Percentiles rank a stretch among this genome's conserved stretches.
Conservation (phyloP, 2,329 filamentous ascomycete genomes). For the Incumbomyces delicatus region DNA sequence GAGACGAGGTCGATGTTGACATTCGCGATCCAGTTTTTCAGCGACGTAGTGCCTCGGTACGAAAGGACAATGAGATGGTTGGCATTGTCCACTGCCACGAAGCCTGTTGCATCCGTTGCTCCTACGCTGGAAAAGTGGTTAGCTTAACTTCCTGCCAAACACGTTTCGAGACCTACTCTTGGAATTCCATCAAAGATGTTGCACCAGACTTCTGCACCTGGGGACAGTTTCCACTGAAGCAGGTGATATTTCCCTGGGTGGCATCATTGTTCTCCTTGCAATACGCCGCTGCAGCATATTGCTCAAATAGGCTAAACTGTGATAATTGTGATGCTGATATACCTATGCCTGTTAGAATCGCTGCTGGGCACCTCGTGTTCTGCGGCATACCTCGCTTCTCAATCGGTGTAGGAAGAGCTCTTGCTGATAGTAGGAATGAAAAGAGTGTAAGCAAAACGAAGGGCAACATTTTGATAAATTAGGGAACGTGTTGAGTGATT, state of each 20-base stretch:
- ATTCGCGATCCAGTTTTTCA: conserved; percentile 25
- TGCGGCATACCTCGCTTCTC: conserved; percentile 2
- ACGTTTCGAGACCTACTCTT: conserved; percentile 30
- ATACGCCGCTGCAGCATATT: conserved; percentile 46
- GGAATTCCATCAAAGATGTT: conserved; percentile 38
- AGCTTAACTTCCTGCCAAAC: not conserved
- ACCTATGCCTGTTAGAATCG: not conserved
- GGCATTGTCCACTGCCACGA: conserved; percentile 36
- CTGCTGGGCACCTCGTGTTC: not conserved
- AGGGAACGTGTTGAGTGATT: not conserved
- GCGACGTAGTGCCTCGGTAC: conserved; percentile 26
- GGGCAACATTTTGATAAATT: not conserved
- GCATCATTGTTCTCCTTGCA: conserved; percentile 39
- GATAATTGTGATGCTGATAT: conserved; percentile 23
- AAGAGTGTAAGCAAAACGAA: conserved; percentile 2
- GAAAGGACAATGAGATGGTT: conserved; percentile 29
- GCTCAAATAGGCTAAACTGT: conserved; percentile 38
- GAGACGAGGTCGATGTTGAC: conserved; percentile 21
- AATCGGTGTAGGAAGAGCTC: not conserved
- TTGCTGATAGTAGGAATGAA: not conserved
- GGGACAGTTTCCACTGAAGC: conserved; percentile 38
- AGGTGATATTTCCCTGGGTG: conserved; percentile 35
- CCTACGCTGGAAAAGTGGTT: conserved; percentile 21
- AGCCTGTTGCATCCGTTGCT: conserved; percentile 35
- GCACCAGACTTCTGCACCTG: conserved; percentile 39